phyloP scores from a whole-genome alignment of 306 rosid genomes.

The Medicago ruthenica region DNA sequence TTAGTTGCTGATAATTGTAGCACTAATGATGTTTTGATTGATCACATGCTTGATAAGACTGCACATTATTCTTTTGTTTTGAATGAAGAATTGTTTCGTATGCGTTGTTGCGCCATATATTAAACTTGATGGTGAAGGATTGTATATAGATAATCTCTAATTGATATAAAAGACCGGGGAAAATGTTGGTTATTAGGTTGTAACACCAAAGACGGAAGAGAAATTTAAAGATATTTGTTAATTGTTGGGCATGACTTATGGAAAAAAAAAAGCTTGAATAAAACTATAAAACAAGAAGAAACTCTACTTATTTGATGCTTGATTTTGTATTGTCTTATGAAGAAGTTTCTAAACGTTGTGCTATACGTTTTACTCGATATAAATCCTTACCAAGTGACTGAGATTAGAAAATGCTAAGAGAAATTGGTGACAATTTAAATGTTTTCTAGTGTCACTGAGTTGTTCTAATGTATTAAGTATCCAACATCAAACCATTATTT shows the following conservation, averaged over 20 bases:
- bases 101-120: not conserved
- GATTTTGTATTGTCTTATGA: not conserved
- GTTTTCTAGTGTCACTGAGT: no score
- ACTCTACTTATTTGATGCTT: not conserved
- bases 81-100: not conserved
- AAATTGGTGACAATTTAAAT: no score
- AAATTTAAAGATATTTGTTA: no score
- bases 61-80: not conserved
- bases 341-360: not conserved
- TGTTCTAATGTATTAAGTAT: no score
- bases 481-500: no score
- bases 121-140: not conserved
- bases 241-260: no score
- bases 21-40: not conserved
- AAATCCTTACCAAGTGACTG: not conserved
- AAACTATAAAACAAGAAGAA: no score
- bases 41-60: not conserved
- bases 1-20: not conserved
- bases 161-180: not conserved
- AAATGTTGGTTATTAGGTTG: not conserved
- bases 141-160: no score
- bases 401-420: no score
- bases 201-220: no score
- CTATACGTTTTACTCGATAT: no score
- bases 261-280: no score